Evolutionary conservation across 148 eudicot species (phyloP).

Genomic region (Rhododendron williamsianum): DNA sequence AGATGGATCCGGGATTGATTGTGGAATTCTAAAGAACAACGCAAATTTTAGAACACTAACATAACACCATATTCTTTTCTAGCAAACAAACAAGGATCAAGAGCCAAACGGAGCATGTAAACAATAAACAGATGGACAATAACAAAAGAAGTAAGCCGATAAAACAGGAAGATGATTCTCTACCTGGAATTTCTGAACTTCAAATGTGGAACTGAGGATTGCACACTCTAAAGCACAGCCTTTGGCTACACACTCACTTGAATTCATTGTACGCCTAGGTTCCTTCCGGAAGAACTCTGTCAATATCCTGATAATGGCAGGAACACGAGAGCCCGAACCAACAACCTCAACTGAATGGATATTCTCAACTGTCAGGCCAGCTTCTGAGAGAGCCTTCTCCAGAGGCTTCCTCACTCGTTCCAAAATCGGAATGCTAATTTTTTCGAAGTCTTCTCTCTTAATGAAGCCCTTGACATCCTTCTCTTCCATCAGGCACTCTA

Average conservation of each 20-base stretch:
- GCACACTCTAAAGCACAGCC: slow-evolving; percentile 92
- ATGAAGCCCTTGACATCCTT: slow-evolving; percentile 83
- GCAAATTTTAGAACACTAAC: not conserved
- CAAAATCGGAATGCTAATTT: slow-evolving; percentile 70
- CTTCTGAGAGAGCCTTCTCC: slow-evolving; percentile 89
- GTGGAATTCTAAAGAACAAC: not conserved
- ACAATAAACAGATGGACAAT: not conserved
- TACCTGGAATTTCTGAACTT: slow-evolving; percentile 93
- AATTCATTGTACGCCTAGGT: slow-evolving; percentile 95
- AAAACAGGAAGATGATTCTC: not conserved
- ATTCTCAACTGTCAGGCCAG: slow-evolving; percentile 57
- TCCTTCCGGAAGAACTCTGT: slow-evolving; percentile 90
- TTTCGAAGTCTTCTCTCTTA: slow-evolving; percentile 83
- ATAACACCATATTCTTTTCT: not conserved
- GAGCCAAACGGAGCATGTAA: not conserved
- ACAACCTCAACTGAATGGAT: slow-evolving; percentile 88
- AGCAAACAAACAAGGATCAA: not conserved
- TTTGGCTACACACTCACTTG: slow-evolving; percentile 93
- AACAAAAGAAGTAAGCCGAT: not conserved
- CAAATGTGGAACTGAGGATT: slow-evolving; percentile 80
- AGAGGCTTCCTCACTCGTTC: slow-evolving; percentile 85
- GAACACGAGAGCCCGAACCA: slow-evolving; percentile 93
- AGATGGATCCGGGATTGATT: not conserved
- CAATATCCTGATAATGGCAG: slow-evolving; percentile 70
- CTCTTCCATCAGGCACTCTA: slow-evolving; percentile 94